Evolutionary conservation across 2,329 filamentous ascomycete species (phyloP).

Genomic region (Byssochlamys sp.): DNA sequence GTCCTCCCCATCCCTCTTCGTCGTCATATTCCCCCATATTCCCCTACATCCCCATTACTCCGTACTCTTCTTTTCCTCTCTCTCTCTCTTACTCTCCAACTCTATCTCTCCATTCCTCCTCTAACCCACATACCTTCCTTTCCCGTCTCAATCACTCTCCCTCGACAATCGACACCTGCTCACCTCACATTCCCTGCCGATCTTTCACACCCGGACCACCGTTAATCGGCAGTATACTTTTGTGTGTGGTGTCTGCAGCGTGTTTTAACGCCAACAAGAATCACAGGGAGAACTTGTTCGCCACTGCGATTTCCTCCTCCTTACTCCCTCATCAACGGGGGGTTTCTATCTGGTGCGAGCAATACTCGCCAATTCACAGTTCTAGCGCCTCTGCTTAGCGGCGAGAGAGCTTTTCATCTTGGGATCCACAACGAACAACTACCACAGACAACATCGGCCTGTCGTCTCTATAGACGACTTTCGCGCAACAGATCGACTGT

Average conservation of each 20-base stretch:
- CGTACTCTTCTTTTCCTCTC: background rate
- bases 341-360: background rate
- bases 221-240: conserved; percentile 3
- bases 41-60: background rate
- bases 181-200: conserved; percentile 10
- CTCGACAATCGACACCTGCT: conserved; percentile 1
- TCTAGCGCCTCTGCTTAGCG: background rate
- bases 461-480: background rate
- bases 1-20: conserved; percentile 1
- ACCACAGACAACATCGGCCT: background rate
- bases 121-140: conserved; percentile 5
- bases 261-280: conserved; percentile 3
- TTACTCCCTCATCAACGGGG: background rate
- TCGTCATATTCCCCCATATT: background rate
- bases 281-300: no score
- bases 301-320: background rate
- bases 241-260: background rate
- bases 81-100: conserved; percentile 6
- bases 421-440: background rate
- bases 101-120: conserved; percentile 10
- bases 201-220: conserved; percentile 12
- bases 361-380: background rate
- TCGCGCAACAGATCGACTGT: background rate
- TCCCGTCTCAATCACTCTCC: conserved; percentile 4
- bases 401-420: background rate